Conservation (phyloP, 768 basidiomycete genomes). For the Tricholoma bakamatsutake region DNA sequence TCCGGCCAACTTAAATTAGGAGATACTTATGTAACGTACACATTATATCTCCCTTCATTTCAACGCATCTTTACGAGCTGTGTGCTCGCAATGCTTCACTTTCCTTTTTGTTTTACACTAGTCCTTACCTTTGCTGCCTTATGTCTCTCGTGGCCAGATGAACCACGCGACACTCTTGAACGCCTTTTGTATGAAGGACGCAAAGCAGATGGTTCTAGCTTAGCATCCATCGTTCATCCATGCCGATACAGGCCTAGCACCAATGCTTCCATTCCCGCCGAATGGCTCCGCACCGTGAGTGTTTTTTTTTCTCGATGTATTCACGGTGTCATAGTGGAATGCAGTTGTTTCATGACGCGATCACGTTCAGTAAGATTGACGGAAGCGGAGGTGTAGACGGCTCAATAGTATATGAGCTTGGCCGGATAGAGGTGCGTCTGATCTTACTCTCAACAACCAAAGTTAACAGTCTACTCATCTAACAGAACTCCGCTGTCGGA, state of each 20-base stretch:
- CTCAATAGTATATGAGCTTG: constrained; percentile 42
- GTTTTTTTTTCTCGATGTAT: neutral
- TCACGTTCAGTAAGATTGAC: constrained; percentile 38
- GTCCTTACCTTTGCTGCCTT: constrained; percentile 11
- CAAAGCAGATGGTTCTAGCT: constrained; percentile 26
- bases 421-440: constrained; percentile 31
- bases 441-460: neutral
- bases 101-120: constrained; percentile 12
- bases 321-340: neutral
- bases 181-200: constrained; percentile 30
- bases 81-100: constrained; percentile 15
- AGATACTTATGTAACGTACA: no score
- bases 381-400: constrained; percentile 47
- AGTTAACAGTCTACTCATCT: neutral
- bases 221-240: constrained; percentile 23
- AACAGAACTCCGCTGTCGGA: constrained; percentile 42
- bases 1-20: no score
- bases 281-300: constrained; percentile 36
- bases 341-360: constrained; percentile 47
- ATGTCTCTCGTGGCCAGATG: constrained; percentile 27
- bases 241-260: constrained; percentile 22
- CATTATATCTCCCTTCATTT: neutral
- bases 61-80: constrained; percentile 6
- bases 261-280: constrained; percentile 29
- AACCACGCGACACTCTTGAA: constrained; percentile 31